Conservation (phyloP, 2,329 filamentous ascomycete species). For the Fusarium sp. region DNA sequence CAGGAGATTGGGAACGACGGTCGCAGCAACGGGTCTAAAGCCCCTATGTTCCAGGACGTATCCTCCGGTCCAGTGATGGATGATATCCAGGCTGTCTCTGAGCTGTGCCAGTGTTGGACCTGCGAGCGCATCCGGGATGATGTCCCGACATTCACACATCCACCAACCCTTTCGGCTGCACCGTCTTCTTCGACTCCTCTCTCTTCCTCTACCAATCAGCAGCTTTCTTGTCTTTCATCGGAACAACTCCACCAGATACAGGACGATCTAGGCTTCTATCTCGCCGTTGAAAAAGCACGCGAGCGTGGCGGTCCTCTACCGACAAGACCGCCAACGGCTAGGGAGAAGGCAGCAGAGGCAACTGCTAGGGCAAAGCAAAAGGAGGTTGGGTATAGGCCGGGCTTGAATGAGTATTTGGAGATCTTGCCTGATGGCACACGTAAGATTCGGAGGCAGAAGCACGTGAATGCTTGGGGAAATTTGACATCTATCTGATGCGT, state of each 20-base stretch:
- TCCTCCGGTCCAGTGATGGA: background rate
- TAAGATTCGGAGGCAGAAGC: slow-evolving; percentile 18
- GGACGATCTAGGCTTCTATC: slow-evolving; percentile 25
- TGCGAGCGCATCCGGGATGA: slow-evolving; percentile 29
- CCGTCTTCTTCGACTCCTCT: background rate
- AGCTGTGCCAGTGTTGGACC: slow-evolving; percentile 25
- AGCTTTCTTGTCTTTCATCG: slow-evolving; percentile 7
- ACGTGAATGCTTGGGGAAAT: background rate
- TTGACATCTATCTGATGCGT: background rate
- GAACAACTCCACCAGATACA: slow-evolving; percentile 25
- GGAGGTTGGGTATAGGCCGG: slow-evolving; percentile 19
- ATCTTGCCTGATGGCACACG: slow-evolving; percentile 24
- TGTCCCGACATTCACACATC: slow-evolving; percentile 11
- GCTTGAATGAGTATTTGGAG: slow-evolving; percentile 25
- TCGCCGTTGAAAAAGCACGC: slow-evolving; percentile 20
- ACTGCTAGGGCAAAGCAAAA: slow-evolving; percentile 15
- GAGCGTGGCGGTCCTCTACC: slow-evolving; percentile 1
- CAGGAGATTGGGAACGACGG: background rate
- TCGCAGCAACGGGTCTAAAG: background rate
- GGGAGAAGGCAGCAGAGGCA: slow-evolving; percentile 16
- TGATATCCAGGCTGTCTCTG: too few relatives aligned
- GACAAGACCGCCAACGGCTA: slow-evolving; percentile 9
- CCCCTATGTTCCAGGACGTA: background rate
- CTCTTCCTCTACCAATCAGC: background rate
- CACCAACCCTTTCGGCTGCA: background rate